Evolutionary conservation across 2,329 filamentous ascomycete species (phyloP).

Genomic region (Scolecobasidium constrictum): DNA sequence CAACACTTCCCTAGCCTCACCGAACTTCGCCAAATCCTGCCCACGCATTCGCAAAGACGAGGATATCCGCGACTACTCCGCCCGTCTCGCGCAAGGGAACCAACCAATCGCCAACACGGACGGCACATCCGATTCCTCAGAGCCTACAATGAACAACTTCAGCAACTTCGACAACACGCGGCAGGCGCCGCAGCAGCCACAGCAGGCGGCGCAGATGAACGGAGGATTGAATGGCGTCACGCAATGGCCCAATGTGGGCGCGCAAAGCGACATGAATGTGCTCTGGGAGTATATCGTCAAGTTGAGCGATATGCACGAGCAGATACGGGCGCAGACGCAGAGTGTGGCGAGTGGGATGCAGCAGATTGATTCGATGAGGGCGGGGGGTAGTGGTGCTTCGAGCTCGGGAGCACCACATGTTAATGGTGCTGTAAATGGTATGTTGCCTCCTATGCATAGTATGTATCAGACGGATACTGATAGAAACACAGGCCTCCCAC

Average conservation of each 20-base stretch:
- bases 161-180: constrained; percentile 5
- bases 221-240: constrained; percentile 6
- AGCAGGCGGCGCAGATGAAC: constrained; percentile 8
- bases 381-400: constrained; percentile 19
- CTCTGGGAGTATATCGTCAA: constrained; percentile 30
- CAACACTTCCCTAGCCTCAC: background rate
- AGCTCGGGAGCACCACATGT: constrained; percentile 14
- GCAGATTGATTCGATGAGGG: constrained; percentile 22
- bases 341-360: constrained; percentile 27
- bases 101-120: no score
- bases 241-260: constrained; percentile 19
- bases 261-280: constrained; percentile 32
- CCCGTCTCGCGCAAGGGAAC: no score
- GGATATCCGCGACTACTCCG: background rate
- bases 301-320: constrained; percentile 26
- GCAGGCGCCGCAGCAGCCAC: constrained; percentile 4
- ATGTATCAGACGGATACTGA: no score
- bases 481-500: constrained; percentile 4
- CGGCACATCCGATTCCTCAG: no score
- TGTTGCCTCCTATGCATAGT: constrained; percentile 15
- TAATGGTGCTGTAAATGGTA: constrained; percentile 23
- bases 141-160: constrained; percentile 6
- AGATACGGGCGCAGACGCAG: constrained; percentile 26
- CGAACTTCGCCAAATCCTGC: background rate
- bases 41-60: no score